Conservation (phyloP, 2,329 filamentous ascomycete genomes). For the Coccinonectria pachysandricola region DNA sequence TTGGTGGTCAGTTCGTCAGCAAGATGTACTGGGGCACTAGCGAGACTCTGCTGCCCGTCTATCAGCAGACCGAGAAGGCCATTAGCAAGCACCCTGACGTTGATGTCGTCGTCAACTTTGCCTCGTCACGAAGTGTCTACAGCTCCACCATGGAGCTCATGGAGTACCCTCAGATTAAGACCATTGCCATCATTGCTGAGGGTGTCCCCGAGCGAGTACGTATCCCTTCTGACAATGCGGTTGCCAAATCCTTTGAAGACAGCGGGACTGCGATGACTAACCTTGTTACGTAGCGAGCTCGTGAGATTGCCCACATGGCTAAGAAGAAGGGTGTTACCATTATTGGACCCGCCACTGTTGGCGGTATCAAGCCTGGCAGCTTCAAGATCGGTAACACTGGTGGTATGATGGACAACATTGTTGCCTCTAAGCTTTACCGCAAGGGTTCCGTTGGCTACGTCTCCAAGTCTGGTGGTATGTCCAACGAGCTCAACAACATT, state of each 20-base stretch:
- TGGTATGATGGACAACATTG: conserved; percentile 99
- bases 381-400: conserved; percentile 99
- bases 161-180: conserved; percentile 93
- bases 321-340: conserved; percentile 99
- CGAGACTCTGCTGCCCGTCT: conserved; percentile 96
- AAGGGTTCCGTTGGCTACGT: conserved; percentile 98
- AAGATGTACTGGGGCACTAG: conserved; percentile 99
- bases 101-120: conserved; percentile 98
- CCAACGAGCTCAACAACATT: conserved; percentile 99
- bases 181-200: conserved; percentile 98
- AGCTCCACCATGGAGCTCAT: conserved; percentile 97
- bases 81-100: conserved; percentile 95
- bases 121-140: conserved; percentile 97
- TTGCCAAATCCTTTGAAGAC: too few species aligned
- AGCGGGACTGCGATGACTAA: conserved; percentile 12
- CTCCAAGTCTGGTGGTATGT: conserved; percentile 99
- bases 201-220: conserved; percentile 95
- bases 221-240: too few species aligned
- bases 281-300: conserved; percentile 57
- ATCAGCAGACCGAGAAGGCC: conserved; percentile 88
- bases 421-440: conserved; percentile 98
- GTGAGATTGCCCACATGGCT: conserved; percentile 93
- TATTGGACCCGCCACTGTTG: conserved; percentile 94
- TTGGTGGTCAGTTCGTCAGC: conserved; percentile 99
- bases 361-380: conserved; percentile 97